Conservation (phyloP, 2,329 filamentous ascomycete genomes). For the Akanthomyces dipterigenus region DNA sequence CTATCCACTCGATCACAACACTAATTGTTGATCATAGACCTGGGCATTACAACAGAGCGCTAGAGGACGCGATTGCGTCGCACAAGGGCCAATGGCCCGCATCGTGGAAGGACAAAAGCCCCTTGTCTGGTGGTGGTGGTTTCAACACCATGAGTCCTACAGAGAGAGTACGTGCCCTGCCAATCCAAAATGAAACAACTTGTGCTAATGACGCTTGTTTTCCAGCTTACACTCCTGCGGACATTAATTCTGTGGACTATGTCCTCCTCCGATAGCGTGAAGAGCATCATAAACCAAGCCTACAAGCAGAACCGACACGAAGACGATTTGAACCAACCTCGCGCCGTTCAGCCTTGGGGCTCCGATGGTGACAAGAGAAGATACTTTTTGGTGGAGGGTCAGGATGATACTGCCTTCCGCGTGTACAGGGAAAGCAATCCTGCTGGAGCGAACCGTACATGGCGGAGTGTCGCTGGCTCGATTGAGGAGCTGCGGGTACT, state of each 20-base stretch:
- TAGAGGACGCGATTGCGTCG: constrained; percentile 84
- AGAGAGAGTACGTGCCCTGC: constrained; percentile 63
- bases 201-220: constrained; percentile 12
- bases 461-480: constrained; percentile 86
- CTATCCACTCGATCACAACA: too few relatives aligned
- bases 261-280: constrained; percentile 77
- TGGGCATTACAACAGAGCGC: constrained; percentile 84
- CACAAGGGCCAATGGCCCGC: constrained; percentile 85
- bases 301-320: constrained; percentile 86
- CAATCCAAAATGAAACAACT: background rate
- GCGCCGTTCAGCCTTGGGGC: constrained; percentile 88
- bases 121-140: constrained; percentile 69
- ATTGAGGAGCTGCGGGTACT: constrained; percentile 79
- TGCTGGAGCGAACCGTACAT: constrained; percentile 65
- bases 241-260: constrained; percentile 84
- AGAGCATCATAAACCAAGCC: constrained; percentile 72
- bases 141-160: constrained; percentile 78
- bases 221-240: constrained; percentile 72
- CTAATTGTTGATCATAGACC: constrained; percentile 46
- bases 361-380: constrained; percentile 82
- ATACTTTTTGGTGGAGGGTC: constrained; percentile 89
- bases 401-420: constrained; percentile 89
- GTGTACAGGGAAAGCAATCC: constrained; percentile 92
- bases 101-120: constrained; percentile 77
- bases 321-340: constrained; percentile 71